These are phyloP conservation scores for Heritiera littoralis DNA, from an alignment of 345 rosid species.

Conservation along the genomic window DNA sequence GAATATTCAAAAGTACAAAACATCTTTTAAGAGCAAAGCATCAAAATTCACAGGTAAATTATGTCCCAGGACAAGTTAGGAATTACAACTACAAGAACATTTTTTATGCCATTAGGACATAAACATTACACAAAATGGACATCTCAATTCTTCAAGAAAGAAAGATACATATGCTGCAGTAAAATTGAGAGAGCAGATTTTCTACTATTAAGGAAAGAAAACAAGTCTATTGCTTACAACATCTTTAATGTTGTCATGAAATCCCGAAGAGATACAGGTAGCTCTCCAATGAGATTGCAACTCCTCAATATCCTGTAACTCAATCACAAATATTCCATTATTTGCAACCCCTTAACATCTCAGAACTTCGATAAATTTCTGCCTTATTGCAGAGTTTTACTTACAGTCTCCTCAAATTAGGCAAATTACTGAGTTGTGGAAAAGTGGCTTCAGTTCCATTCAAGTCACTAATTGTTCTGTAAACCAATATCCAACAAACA, in stretches of 20 bases:
- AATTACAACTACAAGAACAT: too few relatives aligned
- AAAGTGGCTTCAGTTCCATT: constrained; percentile 36
- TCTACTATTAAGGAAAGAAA: neutral
- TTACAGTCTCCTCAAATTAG: constrained; percentile 37
- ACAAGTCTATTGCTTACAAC: constrained; percentile 41
- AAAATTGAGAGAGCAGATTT: neutral
- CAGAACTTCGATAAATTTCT: neutral
- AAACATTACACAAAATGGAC: neutral
- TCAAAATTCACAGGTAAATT: too few relatives aligned
- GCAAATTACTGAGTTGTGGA: constrained; percentile 37
- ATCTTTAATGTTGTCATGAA: constrained; percentile 24
- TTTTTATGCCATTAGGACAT: neutral
- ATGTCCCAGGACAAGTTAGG: too few relatives aligned
- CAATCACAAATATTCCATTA: neutral
- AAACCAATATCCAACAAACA: neutral
- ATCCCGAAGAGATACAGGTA: too few relatives aligned
- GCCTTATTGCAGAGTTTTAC: neutral
- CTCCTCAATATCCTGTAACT: constrained; percentile 50
- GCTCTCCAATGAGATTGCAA: constrained; percentile 49
- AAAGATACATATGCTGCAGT: too few relatives aligned
- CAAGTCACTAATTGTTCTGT: constrained; percentile 41
- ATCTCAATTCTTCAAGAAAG: neutral
- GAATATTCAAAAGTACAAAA: too few relatives aligned
- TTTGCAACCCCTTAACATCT: too few relatives aligned
- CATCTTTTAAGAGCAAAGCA: too few relatives aligned